Evolutionary conservation across 2,329 filamentous ascomycete genomes (phyloP).

Genomic region (Aureobasidium sp.): DNA sequence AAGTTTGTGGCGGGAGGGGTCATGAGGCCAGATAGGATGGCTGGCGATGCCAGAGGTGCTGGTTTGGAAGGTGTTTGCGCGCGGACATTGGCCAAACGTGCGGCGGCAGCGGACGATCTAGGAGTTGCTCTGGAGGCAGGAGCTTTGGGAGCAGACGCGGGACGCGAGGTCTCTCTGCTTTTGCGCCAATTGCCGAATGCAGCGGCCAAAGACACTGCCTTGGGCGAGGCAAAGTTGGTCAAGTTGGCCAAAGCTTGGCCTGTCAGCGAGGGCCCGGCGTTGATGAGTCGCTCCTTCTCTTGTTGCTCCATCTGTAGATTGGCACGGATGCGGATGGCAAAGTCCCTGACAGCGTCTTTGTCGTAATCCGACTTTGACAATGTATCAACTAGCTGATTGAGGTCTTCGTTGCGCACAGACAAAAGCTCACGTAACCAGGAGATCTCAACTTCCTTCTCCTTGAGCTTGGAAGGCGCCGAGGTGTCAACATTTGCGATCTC

Average conservation of each 20-base stretch:
- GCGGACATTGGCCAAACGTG: background rate
- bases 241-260: conserved; percentile 65
- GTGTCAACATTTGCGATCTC: conserved; percentile 62
- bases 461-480: conserved; percentile 72
- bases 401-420: conserved; percentile 79
- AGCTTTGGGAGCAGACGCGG: background rate
- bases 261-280: conserved; percentile 44
- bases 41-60: conserved; percentile 46
- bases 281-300: conserved; percentile 78
- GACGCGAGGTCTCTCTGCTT: conserved; percentile 15
- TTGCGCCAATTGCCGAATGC: conserved; percentile 91
- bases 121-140: conserved; percentile 1
- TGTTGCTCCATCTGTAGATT: conserved; percentile 98
- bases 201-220: conserved; percentile 85
- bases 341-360: conserved; percentile 73
- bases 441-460: conserved; percentile 90
- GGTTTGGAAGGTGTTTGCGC: conserved; percentile 54
- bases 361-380: conserved; percentile 71
- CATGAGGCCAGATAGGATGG: conserved; percentile 70
- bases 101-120: background rate
- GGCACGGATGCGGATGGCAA: conserved; percentile 84
- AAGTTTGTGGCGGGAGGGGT: conserved; percentile 78
- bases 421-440: conserved; percentile 90
- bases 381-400: conserved; percentile 82
- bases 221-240: conserved; percentile 70